Conservation (phyloP, 2,329 filamentous ascomycete genomes). For the Fusarium irregulare region DNA sequence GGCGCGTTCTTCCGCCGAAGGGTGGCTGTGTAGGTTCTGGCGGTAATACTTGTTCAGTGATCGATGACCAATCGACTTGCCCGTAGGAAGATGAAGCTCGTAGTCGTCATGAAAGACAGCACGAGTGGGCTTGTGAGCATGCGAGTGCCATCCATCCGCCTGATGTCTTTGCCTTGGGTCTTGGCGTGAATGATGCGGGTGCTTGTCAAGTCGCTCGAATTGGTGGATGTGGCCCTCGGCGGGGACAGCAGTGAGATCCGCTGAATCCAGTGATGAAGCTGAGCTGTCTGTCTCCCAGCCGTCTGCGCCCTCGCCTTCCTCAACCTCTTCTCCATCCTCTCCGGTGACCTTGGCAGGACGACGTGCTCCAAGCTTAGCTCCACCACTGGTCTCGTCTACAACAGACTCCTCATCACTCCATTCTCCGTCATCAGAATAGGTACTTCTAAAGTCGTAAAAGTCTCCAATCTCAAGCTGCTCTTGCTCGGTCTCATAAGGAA, state of each 20-base stretch:
- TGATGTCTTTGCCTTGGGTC: slow-evolving; percentile 80
- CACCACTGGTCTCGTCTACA: slow-evolving; percentile 60
- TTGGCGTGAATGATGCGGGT: slow-evolving; percentile 78
- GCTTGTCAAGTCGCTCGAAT: slow-evolving; percentile 77
- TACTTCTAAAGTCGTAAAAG: slow-evolving; percentile 96
- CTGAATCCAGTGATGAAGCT: slow-evolving; percentile 87
- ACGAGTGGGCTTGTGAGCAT: slow-evolving; percentile 78
- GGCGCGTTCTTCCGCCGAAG: slow-evolving; percentile 79
- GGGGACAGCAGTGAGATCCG: slow-evolving; percentile 82
- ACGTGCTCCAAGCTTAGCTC: slow-evolving; percentile 76
- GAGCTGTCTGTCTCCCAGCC: slow-evolving; percentile 97
- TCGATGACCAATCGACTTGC: slow-evolving; percentile 88
- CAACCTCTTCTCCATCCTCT: slow-evolving; percentile 60
- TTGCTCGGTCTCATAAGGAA: slow-evolving; percentile 87
- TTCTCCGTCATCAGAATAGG: slow-evolving; percentile 85
- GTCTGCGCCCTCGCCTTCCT: slow-evolving; percentile 73
- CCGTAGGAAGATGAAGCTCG: slow-evolving; percentile 91
- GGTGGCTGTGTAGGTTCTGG: slow-evolving; percentile 90
- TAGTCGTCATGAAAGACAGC: slow-evolving; percentile 92
- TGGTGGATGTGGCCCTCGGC: slow-evolving; percentile 78
- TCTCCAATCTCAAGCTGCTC: slow-evolving; percentile 96
- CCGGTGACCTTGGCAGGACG: slow-evolving; percentile 65
- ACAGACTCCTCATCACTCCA: slow-evolving; percentile 65
- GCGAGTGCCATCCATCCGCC: slow-evolving; percentile 82
- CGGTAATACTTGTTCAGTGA: slow-evolving; percentile 89